Percentiles rank a stretch among this genome's conserved stretches.
Evolutionary conservation across 352 stramenopile species (phyloP).

Genomic region (Phytopythium ostracodes): DNA sequence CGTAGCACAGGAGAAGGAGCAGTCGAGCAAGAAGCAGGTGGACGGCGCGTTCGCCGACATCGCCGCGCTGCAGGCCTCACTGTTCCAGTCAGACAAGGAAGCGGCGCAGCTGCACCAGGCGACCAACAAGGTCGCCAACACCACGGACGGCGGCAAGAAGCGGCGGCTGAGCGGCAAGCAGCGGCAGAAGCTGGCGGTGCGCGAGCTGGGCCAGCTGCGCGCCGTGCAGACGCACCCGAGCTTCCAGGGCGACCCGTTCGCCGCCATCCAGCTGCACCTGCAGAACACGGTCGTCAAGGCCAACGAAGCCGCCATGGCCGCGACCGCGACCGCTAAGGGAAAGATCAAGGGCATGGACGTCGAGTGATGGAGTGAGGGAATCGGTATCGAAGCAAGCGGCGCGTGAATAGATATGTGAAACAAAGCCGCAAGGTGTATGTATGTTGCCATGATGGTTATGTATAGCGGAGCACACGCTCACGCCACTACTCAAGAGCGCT

Average conservation of each 20-base stretch:
- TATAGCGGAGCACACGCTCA: slow-evolving; percentile 4
- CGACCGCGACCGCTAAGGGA: slow-evolving; percentile 23
- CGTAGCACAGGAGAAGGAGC: slow-evolving; percentile 50
- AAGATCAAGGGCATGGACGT: slow-evolving; percentile 40
- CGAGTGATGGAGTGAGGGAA: slow-evolving; percentile 6
- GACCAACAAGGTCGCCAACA: slow-evolving; percentile 12
- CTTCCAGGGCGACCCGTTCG: slow-evolving; percentile 83
- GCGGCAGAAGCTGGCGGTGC: slow-evolving; percentile 79
- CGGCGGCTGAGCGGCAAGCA: slow-evolving; percentile 78
- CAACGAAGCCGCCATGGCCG: slow-evolving; percentile 57
- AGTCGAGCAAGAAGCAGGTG: slow-evolving; percentile 36
- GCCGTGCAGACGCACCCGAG: slow-evolving; percentile 77
- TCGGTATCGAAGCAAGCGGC: not conserved
- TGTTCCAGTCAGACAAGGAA: slow-evolving; percentile 47
- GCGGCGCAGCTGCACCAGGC: slow-evolving; percentile 28
- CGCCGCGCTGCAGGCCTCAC: slow-evolving; percentile 61
- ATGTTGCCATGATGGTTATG: slow-evolving; percentile 5
- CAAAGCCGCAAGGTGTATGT: not conserved
- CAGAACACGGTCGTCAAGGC: slow-evolving; percentile 83
- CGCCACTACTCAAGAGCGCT: not conserved
- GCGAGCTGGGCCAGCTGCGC: slow-evolving; percentile 79
- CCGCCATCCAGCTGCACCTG: slow-evolving; percentile 81
- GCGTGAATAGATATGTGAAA: slow-evolving; percentile 5
- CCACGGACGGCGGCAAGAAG: slow-evolving; percentile 15
- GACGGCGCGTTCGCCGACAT: slow-evolving; percentile 69